phyloP scores from a whole-genome alignment of 2,329 filamentous ascomycete species.

The Nemania abortiva region DNA sequence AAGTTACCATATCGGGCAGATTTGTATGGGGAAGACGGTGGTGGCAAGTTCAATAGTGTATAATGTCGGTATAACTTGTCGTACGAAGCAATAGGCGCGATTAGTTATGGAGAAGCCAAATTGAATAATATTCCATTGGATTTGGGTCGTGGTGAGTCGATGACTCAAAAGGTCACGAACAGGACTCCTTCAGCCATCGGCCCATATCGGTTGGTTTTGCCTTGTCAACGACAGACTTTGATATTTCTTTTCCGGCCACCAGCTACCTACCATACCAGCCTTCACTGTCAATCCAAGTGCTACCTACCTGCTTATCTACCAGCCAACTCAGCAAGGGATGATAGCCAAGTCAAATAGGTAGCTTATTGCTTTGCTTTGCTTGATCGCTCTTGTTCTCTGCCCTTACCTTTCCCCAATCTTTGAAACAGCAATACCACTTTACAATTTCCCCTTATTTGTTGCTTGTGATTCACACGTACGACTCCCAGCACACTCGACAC shows the following conservation, averaged over 20 bases:
- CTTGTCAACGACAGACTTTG: background rate
- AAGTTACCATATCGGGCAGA: conserved; percentile 13
- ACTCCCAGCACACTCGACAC: background rate
- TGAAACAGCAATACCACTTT: conserved; percentile 23
- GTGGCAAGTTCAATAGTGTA: conserved; percentile 22
- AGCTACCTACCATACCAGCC: background rate
- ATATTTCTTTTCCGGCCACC: conserved; percentile 16
- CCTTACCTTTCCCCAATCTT: conserved; percentile 14
- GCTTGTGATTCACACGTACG: conserved; percentile 6
- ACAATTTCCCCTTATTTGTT: conserved; percentile 13
- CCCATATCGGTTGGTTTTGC: background rate
- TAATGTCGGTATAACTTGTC: background rate
- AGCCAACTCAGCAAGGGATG: conserved; percentile 17
- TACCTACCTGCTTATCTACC: background rate
- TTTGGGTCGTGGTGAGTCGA: background rate
- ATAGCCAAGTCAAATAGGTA: background rate
- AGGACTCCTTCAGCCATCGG: background rate
- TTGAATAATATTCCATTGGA: conserved; percentile 6
- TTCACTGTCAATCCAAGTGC: background rate
- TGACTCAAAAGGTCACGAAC: conserved; percentile 1
- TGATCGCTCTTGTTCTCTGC: conserved; percentile 6
- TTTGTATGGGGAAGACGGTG: background rate
- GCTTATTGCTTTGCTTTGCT: conserved; percentile 9
- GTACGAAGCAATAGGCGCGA: conserved; percentile 4
- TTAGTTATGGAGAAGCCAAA: background rate